Evolutionary conservation across 345 rosid genomes (phyloP), one percentile per base, ranked within the genome.

Genomic region (Eucalyptus marginata): DNA sequence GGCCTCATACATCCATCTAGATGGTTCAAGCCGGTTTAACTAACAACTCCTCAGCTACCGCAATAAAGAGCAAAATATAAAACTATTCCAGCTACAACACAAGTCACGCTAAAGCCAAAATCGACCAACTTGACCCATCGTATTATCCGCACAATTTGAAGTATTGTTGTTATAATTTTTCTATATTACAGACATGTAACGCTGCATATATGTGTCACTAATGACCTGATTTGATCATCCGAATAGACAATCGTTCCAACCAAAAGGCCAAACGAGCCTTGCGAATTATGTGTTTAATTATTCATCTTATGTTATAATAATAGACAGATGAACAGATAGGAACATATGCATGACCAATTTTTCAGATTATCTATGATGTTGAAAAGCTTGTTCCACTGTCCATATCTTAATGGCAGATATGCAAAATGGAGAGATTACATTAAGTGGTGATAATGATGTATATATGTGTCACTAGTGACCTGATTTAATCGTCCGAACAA

Each of bases 381-480:
- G 68, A 59, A 59, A 27, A 59, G 68, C 68, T 25, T 59, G 68
- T 59, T 13, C 31, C 16, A 27, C 68, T 27, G 31, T 27, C 31
- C 31, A 59, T 59, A 59, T 59, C 14, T 62, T 3, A 29, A 62
- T 27, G 31, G 15, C 31, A 27, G 31, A 64, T 64, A 64, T n/a
- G 76, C 36, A 14, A 62, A n/a, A 64, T 13, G 31, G 36, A 64
- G 36, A 64, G 1, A 64, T 14, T 31, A 29, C 17, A 6, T 59
- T 59, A 59, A 59, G 3, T 11, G 33, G 68, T 27, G 68, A 12
- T 27, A 2, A 25, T 25, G 64, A 58, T 25, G 13, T 8, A 62
- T 52, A 52, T 2, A 0, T 4, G 0, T 52, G 2, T 18, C 0
- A 10, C 58, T 52, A 52, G 58, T 18, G 58, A 1, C 58, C 2